These are phyloP conservation scores for Stellera chamaejasme DNA, from an alignment of 345 rosid species.

Conservation along the genomic window DNA sequence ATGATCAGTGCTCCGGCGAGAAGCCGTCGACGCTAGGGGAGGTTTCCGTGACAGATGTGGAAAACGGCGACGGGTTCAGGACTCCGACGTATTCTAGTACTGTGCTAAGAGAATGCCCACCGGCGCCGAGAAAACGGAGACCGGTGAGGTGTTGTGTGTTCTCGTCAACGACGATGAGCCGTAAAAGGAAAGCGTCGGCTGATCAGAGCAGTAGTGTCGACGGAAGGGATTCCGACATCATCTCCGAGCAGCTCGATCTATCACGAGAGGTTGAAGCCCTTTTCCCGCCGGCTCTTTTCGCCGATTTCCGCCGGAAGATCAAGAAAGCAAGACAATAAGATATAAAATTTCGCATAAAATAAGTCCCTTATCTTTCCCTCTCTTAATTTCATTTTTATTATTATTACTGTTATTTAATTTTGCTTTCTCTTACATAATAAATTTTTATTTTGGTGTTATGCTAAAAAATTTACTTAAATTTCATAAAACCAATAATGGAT, in stretches of 20 bases:
- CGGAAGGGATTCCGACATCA: not conserved
- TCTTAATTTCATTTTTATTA: no score
- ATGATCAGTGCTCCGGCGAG: not conserved
- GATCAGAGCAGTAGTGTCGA: no score
- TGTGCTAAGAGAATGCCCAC: conserved; percentile 35
- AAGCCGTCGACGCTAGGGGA: not conserved
- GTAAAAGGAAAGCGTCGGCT: conserved; percentile 27
- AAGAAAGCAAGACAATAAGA: conserved; percentile 50
- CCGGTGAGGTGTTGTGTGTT: not conserved
- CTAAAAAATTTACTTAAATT: conserved; percentile 16
- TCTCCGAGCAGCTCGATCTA: conserved; percentile 28
- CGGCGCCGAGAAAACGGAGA: conserved; percentile 38
- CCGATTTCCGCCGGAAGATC: conserved; percentile 33
- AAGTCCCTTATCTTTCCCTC: no score
- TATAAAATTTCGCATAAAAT: not conserved
- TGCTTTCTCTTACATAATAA: no score
- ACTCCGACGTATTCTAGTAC: conserved; percentile 49
- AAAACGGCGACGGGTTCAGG: conserved; percentile 39
- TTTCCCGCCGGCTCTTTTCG: conserved; percentile 16
- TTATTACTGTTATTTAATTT: no score
- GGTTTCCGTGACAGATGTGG: not conserved
- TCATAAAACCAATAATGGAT: conserved; percentile 13
- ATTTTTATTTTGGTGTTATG: no score
- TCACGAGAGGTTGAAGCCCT: conserved; percentile 37
- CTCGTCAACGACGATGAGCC: not conserved